These are phyloP conservation scores for Pugionium cornutum DNA, from an alignment of 345 rosid genomes.

Conservation along the genomic window DNA sequence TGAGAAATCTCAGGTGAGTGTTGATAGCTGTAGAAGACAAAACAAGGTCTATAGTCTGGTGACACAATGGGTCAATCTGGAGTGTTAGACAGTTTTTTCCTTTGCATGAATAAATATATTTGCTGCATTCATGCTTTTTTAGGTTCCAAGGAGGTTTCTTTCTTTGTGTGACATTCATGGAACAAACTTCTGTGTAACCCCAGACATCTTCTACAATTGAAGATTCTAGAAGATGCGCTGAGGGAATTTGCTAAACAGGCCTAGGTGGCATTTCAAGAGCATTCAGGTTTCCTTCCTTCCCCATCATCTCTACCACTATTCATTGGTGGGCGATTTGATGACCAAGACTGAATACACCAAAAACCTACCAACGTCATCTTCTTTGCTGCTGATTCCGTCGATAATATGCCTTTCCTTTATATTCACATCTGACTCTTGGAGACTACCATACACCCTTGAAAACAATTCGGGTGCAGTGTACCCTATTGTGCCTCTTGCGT, in stretches of 20 bases:
- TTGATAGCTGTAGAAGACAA: conserved; percentile 81
- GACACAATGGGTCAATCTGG: conserved; percentile 36
- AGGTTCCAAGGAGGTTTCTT: neutral
- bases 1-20: conserved; percentile 92
- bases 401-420: no score
- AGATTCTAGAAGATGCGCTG: conserved; percentile 18
- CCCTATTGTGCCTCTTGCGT: conserved; percentile 47
- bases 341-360: conserved; percentile 44
- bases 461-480: conserved; percentile 55
- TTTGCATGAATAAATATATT: conserved; percentile 20
- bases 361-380: conserved; percentile 40
- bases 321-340: conserved; percentile 37
- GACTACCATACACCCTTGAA: conserved; percentile 40
- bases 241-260: conserved; percentile 16
- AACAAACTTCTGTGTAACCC: neutral
- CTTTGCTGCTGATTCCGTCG: conserved; percentile 3
- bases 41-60: conserved; percentile 75
- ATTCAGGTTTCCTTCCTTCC: conserved; percentile 26
- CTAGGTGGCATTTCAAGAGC: conserved; percentile 31
- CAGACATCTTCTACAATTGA: conserved; percentile 7
- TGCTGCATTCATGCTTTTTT: neutral
- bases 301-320: conserved; percentile 43
- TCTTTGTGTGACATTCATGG: neutral
- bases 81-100: conserved; percentile 10
- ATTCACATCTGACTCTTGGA: conserved; percentile 47